Evolutionary conservation across 2,329 filamentous ascomycete species (phyloP).

Genomic region (Penicillium concentricum): DNA sequence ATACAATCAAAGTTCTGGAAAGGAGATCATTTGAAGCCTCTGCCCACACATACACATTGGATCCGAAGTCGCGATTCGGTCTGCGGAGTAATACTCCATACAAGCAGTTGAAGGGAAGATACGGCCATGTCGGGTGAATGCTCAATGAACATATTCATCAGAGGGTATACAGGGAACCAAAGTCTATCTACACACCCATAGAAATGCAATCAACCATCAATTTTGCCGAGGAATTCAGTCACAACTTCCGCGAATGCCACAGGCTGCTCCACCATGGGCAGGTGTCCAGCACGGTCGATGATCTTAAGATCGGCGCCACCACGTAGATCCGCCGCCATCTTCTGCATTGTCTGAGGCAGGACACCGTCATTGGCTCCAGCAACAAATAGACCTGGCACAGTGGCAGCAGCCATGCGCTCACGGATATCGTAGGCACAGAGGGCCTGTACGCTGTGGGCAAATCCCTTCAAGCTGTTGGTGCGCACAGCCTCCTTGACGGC

Average conservation of each 20-base stretch:
- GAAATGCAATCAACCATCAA: slow-evolving; percentile 19
- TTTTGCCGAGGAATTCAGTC: slow-evolving; percentile 52
- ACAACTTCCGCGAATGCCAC: slow-evolving; percentile 66
- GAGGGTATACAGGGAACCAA: not conserved
- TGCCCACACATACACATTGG: not conserved
- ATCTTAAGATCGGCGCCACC: slow-evolving; percentile 60
- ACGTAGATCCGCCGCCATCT: slow-evolving; percentile 63
- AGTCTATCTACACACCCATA: slow-evolving; percentile 6
- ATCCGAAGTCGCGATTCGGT: not conserved
- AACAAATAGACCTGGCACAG: slow-evolving; percentile 59
- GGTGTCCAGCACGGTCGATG: slow-evolving; percentile 70
- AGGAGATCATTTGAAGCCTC: not conserved
- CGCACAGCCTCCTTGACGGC: slow-evolving; percentile 68
- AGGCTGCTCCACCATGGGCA: slow-evolving; percentile 80
- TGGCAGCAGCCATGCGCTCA: slow-evolving; percentile 39
- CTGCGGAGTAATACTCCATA: not conserved
- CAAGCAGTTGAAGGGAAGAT: not conserved
- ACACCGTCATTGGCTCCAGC: slow-evolving; percentile 73
- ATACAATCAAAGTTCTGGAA: not conserved
- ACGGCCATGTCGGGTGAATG: not conserved
- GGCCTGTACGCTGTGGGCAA: slow-evolving; percentile 75
- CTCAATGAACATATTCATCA: not conserved
- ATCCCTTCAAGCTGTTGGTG: slow-evolving; percentile 67
- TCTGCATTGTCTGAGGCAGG: slow-evolving; percentile 75
- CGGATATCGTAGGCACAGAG: slow-evolving; percentile 54